Evolutionary conservation across 1,284 basidiomycete genomes (phyloP).

Genomic region (Earliella scabrosa): DNA sequence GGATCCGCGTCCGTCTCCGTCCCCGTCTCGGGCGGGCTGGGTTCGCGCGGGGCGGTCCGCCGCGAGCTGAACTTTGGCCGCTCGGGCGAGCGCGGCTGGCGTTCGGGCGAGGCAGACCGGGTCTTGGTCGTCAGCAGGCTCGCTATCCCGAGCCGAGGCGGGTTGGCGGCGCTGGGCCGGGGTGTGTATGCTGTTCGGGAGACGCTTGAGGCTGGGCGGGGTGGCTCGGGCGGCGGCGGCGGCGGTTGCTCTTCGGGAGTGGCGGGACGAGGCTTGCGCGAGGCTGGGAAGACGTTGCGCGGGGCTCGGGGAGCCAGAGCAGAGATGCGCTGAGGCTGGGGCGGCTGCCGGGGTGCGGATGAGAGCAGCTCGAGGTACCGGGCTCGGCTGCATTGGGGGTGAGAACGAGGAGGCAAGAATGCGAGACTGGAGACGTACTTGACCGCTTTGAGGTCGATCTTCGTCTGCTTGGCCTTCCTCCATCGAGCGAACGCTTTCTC

Average conservation of each 20-base stretch:
- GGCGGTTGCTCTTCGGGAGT: conserved; percentile 34
- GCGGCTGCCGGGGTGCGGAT: conserved; percentile 31
- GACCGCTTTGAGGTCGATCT: conserved; percentile 76
- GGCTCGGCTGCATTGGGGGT: conserved; percentile 49
- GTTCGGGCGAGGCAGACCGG: conserved; percentile 15
- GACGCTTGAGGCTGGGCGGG: conserved; percentile 27
- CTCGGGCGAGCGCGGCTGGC: conserved; percentile 35
- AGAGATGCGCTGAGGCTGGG: conserved; percentile 18
- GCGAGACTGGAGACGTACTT: conserved; percentile 57
- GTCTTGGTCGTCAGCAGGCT: conserved; percentile 38
- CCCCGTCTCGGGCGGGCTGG: conserved; percentile 44
- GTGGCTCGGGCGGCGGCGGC: conserved; percentile 24
- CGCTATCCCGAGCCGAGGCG: conserved; percentile 39
- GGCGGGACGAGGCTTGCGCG: conserved; percentile 31
- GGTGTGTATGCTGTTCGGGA: conserved; percentile 29
- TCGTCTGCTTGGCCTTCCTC: conserved; percentile 66
- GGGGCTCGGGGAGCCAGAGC: conserved; percentile 19
- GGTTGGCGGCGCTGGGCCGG: conserved; percentile 29
- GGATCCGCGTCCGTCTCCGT: too few relatives aligned
- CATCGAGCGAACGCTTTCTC: conserved; percentile 66
- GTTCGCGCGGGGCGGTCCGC: conserved; percentile 30
- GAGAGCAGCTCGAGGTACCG: conserved; percentile 74
- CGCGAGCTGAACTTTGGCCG: conserved; percentile 37
- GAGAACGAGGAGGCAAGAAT: background rate
- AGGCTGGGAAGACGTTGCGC: conserved; percentile 21